Base-by-base conservation (phyloP, 805 yeast species). In the Kuraishia molischiana region DNA sequence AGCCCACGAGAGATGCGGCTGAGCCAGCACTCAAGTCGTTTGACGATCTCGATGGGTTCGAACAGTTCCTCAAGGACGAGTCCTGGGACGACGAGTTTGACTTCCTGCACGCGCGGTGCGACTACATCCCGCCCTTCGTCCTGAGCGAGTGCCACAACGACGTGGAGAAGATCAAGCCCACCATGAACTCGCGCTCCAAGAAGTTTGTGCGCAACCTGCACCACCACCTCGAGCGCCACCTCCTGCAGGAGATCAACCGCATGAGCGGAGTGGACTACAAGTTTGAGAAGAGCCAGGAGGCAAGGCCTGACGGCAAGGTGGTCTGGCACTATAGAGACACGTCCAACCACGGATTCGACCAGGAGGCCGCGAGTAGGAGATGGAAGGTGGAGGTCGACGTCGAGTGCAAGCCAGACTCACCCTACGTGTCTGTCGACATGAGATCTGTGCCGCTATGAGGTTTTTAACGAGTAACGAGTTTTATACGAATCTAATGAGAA, bases 31-130 rank as follows among this genome's bases (percentile, higher is more conserved):
- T 49, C 30, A 48, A 44, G 35, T 45, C 40, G 24, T 80, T 80
- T 58, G 86, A 80, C 34, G 82, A 76, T 44, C 57, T 80, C 41
- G 56, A 59, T 17, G 62, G 75, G 14, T 80, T 80, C 52, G 83
- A 77, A 49, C 66, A 68, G 19, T 79, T 62, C 54, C 58, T 79
- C 41, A 68, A 76, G 46, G 83, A 77, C 50, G 86, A 79, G 49
- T 85, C 80, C 32, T 79, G 84, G 71, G 89, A 81, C 55, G 77
- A 80, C 44, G 89, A 82, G 42, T 77, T 72, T 47, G 84, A 77
- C 52, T 71, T 77, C 48, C 61, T 78, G 46, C 82, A 79, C 51
- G 83, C 84, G 28, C 78, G 73, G 44, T 62, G 81, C 42, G 66
- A 64, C 36, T 82, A 82, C 58, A 67, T 74, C 50, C 92, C 92